These are phyloP conservation scores for Meira miltonrushii DNA, from an alignment of 1,284 basidiomycete species.

Conservation along the genomic window DNA sequence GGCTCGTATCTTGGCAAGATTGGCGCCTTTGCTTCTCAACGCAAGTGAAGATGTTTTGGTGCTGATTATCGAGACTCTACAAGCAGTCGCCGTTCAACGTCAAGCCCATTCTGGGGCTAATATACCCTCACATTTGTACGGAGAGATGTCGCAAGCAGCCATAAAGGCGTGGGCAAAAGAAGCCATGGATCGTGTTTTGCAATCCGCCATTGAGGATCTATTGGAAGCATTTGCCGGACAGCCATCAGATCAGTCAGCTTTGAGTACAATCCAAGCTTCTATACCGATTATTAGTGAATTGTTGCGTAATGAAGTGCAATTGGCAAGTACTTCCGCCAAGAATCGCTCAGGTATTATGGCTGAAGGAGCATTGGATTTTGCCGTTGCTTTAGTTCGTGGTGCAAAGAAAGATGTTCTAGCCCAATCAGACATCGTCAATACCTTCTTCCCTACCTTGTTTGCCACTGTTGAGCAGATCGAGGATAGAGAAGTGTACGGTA, in stretches of 20 bases:
- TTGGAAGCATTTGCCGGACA: constrained; percentile 7
- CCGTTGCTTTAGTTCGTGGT: constrained; percentile 3
- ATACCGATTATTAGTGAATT: neutral
- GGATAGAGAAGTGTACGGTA: constrained; percentile 8
- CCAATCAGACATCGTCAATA: neutral
- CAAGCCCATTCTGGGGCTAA: constrained; percentile 52
- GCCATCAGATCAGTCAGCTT: neutral
- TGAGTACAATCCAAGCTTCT: constrained; percentile 1
- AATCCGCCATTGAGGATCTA: constrained; percentile 5
- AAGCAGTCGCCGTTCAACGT: constrained; percentile 69
- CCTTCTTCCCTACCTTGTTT: neutral
- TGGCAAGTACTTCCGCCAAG: neutral
- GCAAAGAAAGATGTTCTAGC: neutral
- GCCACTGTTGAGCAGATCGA: neutral
- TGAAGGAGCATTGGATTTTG: constrained; percentile 7
- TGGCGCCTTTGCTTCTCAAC: constrained; percentile 74
- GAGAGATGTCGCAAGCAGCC: constrained; percentile 58
- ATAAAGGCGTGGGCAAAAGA: constrained; percentile 60
- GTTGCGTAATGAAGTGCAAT: neutral
- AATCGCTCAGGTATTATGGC: neutral
- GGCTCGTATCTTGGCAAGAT: constrained; percentile 69
- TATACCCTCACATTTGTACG: constrained; percentile 19
- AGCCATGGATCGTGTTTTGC: constrained; percentile 10
- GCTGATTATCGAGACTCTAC: constrained; percentile 79
- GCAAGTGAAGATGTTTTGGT: constrained; percentile 82